A percentile compares a stretch with the other conserved stretches of the same genome.
These are phyloP conservation scores for Coemansia sp. DNA, from an alignment of 192 early-diverging fungal genomes.

Conservation along the genomic window DNA sequence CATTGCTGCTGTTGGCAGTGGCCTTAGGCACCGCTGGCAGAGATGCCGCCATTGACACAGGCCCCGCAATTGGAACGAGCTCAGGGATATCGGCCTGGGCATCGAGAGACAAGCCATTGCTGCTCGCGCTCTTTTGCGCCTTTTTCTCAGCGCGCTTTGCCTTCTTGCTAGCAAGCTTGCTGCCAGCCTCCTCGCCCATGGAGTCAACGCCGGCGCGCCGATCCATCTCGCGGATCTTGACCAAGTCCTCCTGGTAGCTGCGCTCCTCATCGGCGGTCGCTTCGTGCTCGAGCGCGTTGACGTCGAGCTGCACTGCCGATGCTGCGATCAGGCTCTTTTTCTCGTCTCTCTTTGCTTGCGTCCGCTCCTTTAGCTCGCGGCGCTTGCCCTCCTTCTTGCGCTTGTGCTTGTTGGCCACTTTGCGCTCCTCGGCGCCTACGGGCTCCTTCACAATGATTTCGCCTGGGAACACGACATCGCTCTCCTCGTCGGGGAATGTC, in stretches of 20 bases:
- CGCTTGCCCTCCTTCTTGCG: slow-evolving; percentile 38
- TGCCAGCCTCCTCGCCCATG: slow-evolving; percentile 8
- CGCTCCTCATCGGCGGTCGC: slow-evolving; percentile 42
- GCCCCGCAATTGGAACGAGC: slow-evolving; percentile 17
- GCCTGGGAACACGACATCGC: slow-evolving; percentile 29
- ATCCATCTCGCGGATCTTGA: slow-evolving; percentile 44
- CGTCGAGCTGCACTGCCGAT: slow-evolving; percentile 22
- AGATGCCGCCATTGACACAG: neutral
- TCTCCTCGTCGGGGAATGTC: slow-evolving; percentile 50
- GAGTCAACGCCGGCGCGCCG: slow-evolving; percentile 24
- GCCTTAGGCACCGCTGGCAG: neutral
- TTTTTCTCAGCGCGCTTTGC: slow-evolving; percentile 42
- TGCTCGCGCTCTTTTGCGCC: neutral
- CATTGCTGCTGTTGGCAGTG: neutral
- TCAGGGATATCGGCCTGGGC: slow-evolving; percentile 16
- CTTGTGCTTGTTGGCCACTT: slow-evolving; percentile 44
- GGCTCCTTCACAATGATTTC: slow-evolving; percentile 28
- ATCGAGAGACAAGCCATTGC: neutral
- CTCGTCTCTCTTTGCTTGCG: slow-evolving; percentile 17
- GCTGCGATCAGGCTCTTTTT: slow-evolving; percentile 14
- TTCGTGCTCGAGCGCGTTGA: slow-evolving; percentile 40
- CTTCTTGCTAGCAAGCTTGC: slow-evolving; percentile 26
- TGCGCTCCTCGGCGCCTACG: slow-evolving; percentile 45
- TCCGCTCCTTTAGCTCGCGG: slow-evolving; percentile 32
- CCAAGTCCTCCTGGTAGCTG: slow-evolving; percentile 37